Percentiles rank a stretch among this genome's conserved stretches.
Conservation (phyloP, 805 yeast genomes). For the Candida awuae region DNA sequence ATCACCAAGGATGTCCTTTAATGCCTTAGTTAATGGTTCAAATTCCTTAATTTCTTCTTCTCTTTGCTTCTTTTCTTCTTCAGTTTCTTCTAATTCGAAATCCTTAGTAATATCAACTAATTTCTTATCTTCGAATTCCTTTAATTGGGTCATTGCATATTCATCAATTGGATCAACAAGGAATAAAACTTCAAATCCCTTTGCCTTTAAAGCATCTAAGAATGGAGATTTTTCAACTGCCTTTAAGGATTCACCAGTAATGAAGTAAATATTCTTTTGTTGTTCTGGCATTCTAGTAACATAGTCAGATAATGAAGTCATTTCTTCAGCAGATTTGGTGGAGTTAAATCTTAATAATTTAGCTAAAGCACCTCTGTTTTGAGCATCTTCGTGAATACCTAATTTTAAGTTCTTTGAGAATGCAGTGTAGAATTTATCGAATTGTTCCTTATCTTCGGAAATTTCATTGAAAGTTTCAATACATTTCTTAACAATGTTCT, state of each 20-base stretch:
- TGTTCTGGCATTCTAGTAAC: constrained; percentile 99
- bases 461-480: constrained; percentile 98
- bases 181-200: constrained; percentile 96
- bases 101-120: constrained; percentile 98
- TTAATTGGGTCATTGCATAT: constrained; percentile 98
- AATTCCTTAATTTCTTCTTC: constrained; percentile 88
- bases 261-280: constrained; percentile 98
- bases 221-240: constrained; percentile 99
- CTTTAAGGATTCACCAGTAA: constrained; percentile 97
- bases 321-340: constrained; percentile 89
- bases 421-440: constrained; percentile 96
- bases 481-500: constrained; percentile 97
- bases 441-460: constrained; percentile 98
- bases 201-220: constrained; percentile 96
- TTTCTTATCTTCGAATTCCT: constrained; percentile 99
- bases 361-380: constrained; percentile 93
- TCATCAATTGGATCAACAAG: constrained; percentile 99
- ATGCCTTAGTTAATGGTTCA: constrained; percentile 89
- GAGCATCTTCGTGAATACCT: constrained; percentile 98
- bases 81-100: constrained; percentile 96
- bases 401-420: constrained; percentile 97
- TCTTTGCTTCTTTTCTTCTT: constrained; percentile 91
- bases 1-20: constrained; percentile 96
- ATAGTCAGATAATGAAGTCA: constrained; percentile 91
- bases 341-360: constrained; percentile 96